Conservation (phyloP, 495 filamentous ascomycete genomes). For the Penicillium soppii region DNA sequence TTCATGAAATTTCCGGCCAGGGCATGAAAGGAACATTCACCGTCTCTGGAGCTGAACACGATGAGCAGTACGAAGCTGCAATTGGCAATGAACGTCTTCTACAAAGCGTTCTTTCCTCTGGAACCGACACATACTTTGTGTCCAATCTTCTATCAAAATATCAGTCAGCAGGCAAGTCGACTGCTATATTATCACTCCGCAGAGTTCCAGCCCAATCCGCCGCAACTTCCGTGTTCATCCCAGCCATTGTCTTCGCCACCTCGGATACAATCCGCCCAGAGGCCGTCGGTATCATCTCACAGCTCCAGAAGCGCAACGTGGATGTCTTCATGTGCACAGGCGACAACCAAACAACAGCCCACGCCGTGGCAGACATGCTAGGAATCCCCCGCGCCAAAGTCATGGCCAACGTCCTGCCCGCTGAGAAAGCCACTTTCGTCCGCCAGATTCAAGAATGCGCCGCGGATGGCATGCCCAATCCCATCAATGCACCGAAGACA, state of each 20-base stretch:
- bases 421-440: constrained; percentile 84
- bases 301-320: constrained; percentile 63
- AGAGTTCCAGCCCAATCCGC: constrained; percentile 13
- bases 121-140: constrained; percentile 37
- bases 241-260: constrained; percentile 65
- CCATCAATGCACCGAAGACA: too few relatives aligned
- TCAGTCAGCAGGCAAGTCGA: constrained; percentile 71
- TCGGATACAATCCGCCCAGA: constrained; percentile 80
- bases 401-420: constrained; percentile 83
- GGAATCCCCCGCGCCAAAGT: constrained; percentile 74
- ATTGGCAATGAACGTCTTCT: constrained; percentile 85
- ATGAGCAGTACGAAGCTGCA: constrained; percentile 57
- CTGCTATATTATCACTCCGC: constrained; percentile 64
- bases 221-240: constrained; percentile 47
- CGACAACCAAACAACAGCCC: constrained; percentile 59
- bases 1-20: constrained; percentile 77
- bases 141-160: constrained; percentile 56
- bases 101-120: constrained; percentile 25
- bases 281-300: constrained; percentile 60
- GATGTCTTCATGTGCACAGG: constrained; percentile 92
- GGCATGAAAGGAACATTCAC: constrained; percentile 73
- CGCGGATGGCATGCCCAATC: not conserved
- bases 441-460: constrained; percentile 63
- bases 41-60: constrained; percentile 19
- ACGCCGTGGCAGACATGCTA: constrained; percentile 68